Base-by-base conservation (phyloP, 768 basidiomycete genomes). In the Saitozyma sp. region DNA sequence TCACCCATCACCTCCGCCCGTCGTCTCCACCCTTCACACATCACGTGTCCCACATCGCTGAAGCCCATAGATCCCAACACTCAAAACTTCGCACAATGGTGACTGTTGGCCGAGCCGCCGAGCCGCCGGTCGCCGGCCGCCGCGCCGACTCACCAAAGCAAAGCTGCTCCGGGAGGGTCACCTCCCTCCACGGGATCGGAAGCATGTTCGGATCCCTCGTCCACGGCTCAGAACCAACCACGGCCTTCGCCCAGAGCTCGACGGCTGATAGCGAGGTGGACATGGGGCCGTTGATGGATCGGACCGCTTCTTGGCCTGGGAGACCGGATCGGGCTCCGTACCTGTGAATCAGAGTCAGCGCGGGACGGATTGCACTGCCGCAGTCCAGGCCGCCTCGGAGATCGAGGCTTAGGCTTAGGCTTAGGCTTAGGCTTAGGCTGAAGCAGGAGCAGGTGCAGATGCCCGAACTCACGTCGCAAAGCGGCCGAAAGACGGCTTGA, bases 401-500 rank as follows among this genome's bases (percentile, higher is more conserved):
- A 29, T 5, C 29, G 5, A 29, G 29, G 29, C 29, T 29, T 29
- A 29, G 29, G 29, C 29, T 29, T 2, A 29, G 29, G n/a, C n/a
- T n/a, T n/a, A n/a, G 29, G 29, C 29, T 29, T 2, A 29, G 29
- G 2, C 29, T 5, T 29, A 29, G 29, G 5, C 29, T 29, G 29
- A 29, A 29, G 29, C 29, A 29, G 29, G 29, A 29, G 29, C 29
- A 29, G 29, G 29, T 29, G 29, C 29, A 29, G 29, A 5, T 29
- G 8, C 8, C 14, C 14, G 42, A 17, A 56, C 54, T 41, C 17
- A 65, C 8, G 69, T 71, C 4, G 73, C 50, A 60, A 74, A 69
- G 37, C 73, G 63, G 13, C 73, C 70, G 58, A 65, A 67, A 9
- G 73, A 71, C 8, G 73, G 73, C 54, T 70, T 69, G 19, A 74